Conservation (phyloP, 139 green algal genomes). For the Diplosphaera chodatii region DNA sequence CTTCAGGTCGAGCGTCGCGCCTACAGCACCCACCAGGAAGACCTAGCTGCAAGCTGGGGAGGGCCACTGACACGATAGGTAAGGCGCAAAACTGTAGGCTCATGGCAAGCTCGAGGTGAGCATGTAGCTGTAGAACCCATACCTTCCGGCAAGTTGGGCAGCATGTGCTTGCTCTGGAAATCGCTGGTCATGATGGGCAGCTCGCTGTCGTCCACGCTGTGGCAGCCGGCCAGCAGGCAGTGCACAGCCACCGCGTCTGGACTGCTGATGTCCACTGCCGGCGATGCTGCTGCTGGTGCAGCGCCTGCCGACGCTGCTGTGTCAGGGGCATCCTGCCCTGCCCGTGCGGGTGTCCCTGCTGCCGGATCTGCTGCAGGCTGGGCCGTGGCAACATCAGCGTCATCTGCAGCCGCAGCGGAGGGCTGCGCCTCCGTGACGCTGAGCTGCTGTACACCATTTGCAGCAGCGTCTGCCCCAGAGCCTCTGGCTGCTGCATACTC, state of each 20-base stretch:
- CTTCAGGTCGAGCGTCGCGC: constrained; percentile 19
- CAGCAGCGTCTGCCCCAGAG: neutral
- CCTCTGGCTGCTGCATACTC: neutral
- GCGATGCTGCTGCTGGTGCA: neutral
- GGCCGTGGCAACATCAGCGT: too few relatives aligned
- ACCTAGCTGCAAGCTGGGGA: too few relatives aligned
- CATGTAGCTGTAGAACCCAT: neutral
- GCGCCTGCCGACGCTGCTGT: neutral
- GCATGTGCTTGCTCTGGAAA: constrained; percentile 20
- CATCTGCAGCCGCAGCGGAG: neutral
- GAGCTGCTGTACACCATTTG: neutral
- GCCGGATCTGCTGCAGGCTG: too few relatives aligned
- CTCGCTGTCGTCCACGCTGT: constrained; percentile 1
- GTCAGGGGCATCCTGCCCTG: too few relatives aligned
- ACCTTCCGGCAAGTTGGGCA: constrained; percentile 16
- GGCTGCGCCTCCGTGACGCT: neutral
- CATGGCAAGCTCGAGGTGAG: too few relatives aligned
- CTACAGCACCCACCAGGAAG: neutral
- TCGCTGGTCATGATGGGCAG: constrained; percentile 21
- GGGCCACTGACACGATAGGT: too few relatives aligned
- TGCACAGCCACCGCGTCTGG: constrained; percentile 12
- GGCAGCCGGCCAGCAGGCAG: constrained; percentile 14
- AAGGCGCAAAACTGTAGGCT: too few relatives aligned
- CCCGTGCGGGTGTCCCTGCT: too few relatives aligned
- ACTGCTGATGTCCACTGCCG: neutral